Conservation (phyloP, 805 yeast genomes). For the Debaryomyces hansenii region DNA sequence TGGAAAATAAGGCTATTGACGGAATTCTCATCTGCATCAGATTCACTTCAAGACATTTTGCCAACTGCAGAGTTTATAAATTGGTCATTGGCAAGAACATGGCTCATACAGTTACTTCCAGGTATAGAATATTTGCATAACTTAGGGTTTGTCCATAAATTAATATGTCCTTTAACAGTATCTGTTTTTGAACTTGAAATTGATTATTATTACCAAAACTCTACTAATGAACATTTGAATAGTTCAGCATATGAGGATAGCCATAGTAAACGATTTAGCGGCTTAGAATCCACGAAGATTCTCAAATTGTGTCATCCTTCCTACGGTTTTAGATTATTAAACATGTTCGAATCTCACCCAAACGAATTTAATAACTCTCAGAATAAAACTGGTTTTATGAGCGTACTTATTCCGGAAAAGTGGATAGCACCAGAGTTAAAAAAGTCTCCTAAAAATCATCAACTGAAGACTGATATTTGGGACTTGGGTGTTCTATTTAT, state of each 20-base stretch:
- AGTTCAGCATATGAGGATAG: conserved; percentile 2
- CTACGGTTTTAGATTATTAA: conserved; percentile 36
- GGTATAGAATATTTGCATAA: conserved; percentile 84
- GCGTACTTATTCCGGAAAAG: conserved; percentile 21
- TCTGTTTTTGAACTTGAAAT: conserved; percentile 19
- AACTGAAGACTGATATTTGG: conserved; percentile 91
- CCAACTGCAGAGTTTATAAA: conserved; percentile 66
- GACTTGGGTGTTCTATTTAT: conserved; percentile 76
- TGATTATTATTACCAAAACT: conserved; percentile 33
- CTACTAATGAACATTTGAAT: conserved; percentile 45
- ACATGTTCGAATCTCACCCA: conserved; percentile 25
- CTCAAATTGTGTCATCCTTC: conserved; percentile 63
- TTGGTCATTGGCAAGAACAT: conserved; percentile 75
- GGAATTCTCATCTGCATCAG: conserved; percentile 55
- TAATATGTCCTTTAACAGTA: conserved; percentile 59
- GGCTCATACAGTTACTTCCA: conserved; percentile 86
- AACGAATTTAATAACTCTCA: conserved; percentile 6
- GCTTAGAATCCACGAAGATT: conserved; percentile 47
- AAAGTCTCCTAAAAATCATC: conserved; percentile 44
- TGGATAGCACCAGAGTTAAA: conserved; percentile 85
- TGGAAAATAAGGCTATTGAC: conserved; percentile 74
- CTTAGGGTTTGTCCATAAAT: conserved; percentile 76
- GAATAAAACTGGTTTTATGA: neutral
- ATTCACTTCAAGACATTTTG: conserved; percentile 63
- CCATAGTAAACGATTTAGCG: neutral